Conservation (phyloP, 495 filamentous ascomycete species). For the Penicillium nucicola region DNA sequence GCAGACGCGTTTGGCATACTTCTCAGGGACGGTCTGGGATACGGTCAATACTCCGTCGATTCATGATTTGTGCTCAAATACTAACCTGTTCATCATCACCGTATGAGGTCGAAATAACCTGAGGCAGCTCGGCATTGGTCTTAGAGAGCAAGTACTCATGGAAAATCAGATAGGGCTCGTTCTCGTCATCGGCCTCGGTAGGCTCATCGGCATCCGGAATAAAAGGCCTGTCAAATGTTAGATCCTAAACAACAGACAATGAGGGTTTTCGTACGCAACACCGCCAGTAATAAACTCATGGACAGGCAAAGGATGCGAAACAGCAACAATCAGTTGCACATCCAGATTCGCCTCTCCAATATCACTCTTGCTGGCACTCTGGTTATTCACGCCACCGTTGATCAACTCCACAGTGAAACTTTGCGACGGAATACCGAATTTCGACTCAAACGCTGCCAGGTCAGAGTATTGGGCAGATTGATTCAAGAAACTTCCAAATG, state of each 20-base stretch:
- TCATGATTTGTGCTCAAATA: not conserved
- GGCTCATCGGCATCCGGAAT: slow-evolving; percentile 58
- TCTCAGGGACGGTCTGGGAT: slow-evolving; percentile 56
- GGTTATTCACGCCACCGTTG: slow-evolving; percentile 51
- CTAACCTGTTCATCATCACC: slow-evolving; percentile 61
- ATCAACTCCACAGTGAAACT: slow-evolving; percentile 58
- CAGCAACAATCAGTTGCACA: slow-evolving; percentile 57
- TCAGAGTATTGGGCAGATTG: slow-evolving; percentile 41
- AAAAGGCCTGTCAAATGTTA: slow-evolving; percentile 35
- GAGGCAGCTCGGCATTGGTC: slow-evolving; percentile 57
- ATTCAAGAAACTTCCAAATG: slow-evolving; percentile 56
- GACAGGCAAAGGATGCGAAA: slow-evolving; percentile 54
- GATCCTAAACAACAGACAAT: not conserved
- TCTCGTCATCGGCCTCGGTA: slow-evolving; percentile 38
- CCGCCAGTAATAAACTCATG: slow-evolving; percentile 62
- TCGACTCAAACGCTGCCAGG: slow-evolving; percentile 27
- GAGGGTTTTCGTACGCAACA: slow-evolving; percentile 31
- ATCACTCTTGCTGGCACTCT: slow-evolving; percentile 35
- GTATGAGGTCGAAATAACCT: slow-evolving; percentile 68
- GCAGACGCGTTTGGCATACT: slow-evolving; percentile 65
- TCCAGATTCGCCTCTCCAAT: slow-evolving; percentile 67
- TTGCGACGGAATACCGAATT: slow-evolving; percentile 34
- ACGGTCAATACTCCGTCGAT: not conserved
- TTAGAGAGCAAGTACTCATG: slow-evolving; percentile 55
- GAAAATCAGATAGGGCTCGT: slow-evolving; percentile 68